Base-by-base conservation (phyloP, 306 rosid genomes). In the Begonia peltatifolia region DNA sequence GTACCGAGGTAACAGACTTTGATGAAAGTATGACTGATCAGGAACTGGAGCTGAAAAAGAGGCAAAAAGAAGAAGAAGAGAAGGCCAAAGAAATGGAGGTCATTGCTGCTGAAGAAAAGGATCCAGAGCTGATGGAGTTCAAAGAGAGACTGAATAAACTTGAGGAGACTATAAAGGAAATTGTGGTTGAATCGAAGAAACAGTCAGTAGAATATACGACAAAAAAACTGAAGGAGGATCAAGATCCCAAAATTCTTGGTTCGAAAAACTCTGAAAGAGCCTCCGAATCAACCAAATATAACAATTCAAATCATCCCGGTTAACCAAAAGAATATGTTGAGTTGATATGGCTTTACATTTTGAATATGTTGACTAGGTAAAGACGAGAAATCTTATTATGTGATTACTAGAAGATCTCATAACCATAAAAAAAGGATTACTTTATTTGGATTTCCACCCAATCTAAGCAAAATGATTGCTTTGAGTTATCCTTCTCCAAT, bases 71-170 rank as follows among this genome's bases (percentile, higher is more conserved):
- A 66, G 87, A 80, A 23, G 93, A 75, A 67, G 60, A 73, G 55
- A 79, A 71, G 68, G 79, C 74, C 1, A 81, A 71, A 62, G 81
- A 76, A 70, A 46, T 74, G 71, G 84, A 82, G 59, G 59, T 78
- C 54, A 70, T 66, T 4, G 80, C 81, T 46, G 47, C 64, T 0
- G 69, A 71, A 70, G 82, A 68, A 61, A 63, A 65, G 38, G 77
- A 69, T 64, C 67, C 52, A 20, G 70, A 59, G 42, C 67, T 83
- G 57, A 60, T 59, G 74, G 79, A 83, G 76, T 84, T 92, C 63
- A 83, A 69, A 69, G 77, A 16, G 48, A 83, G 99, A 68, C 82
- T 83, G 47, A 79, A 75, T 20, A 81, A 87, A 63, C 96, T 92
- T 20, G 96, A 92, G 72, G 93, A 79, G 63, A 59, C 79, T 30